Conservation (phyloP, 208 protist genomes). For the Trypanosoma vivax region DNA sequence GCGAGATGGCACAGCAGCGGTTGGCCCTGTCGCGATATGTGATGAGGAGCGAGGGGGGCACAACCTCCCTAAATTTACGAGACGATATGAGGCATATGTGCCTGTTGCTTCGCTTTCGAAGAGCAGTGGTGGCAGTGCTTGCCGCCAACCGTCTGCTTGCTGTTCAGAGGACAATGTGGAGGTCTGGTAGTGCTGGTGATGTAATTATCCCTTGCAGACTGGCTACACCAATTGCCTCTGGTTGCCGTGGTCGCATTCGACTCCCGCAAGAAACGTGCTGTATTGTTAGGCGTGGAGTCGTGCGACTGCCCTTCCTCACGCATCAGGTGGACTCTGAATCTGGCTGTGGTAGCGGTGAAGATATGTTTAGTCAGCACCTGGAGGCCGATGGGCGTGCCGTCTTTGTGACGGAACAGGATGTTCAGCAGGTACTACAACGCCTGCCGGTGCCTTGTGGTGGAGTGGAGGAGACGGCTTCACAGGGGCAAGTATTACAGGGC, state of each 20-base stretch:
- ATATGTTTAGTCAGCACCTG: neutral
- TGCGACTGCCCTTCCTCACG: slow-evolving; percentile 2
- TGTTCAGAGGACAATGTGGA: neutral
- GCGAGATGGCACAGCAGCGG: slow-evolving; percentile 41
- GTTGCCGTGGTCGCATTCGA: slow-evolving; percentile 6
- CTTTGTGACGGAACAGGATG: slow-evolving; percentile 17
- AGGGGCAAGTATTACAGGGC: neutral
- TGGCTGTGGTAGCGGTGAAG: neutral
- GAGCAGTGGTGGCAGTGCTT: slow-evolving; percentile 32
- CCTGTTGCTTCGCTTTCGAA: slow-evolving; percentile 20
- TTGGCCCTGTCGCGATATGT: slow-evolving; percentile 26
- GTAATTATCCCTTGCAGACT: neutral
- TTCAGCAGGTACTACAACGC: slow-evolving; percentile 4
- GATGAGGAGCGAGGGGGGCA: slow-evolving; percentile 10
- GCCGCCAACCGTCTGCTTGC: slow-evolving; percentile 22
- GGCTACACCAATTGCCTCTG: neutral
- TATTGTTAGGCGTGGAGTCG: slow-evolving; percentile 12
- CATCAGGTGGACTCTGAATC: neutral
- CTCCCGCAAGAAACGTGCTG: slow-evolving; percentile 17
- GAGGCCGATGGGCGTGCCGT: neutral
- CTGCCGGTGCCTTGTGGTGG: neutral
- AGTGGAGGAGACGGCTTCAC: neutral
- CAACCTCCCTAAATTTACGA: slow-evolving; percentile 7
- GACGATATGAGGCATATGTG: neutral
- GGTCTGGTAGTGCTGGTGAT: neutral